phyloP scores from a whole-genome alignment of 257 asterid genomes.

The Rhazya stricta region DNA sequence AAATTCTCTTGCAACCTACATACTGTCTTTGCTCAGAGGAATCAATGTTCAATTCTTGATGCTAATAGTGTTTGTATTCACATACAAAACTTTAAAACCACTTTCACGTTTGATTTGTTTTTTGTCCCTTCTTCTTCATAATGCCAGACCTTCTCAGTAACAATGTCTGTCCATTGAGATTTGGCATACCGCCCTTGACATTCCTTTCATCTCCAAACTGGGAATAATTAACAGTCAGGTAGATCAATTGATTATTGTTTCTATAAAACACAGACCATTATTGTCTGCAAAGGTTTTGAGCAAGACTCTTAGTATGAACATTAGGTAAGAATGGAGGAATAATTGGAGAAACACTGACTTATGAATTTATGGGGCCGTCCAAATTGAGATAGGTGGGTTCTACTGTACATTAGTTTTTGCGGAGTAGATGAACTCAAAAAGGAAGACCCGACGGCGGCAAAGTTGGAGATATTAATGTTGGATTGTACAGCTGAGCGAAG shows the following conservation, averaged over 20 bases:
- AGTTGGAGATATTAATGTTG: conserved; percentile 28
- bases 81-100: neutral
- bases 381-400: conserved; percentile 6
- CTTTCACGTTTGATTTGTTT: neutral
- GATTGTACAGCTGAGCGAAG: conserved; percentile 14
- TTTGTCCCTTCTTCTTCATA: too few relatives aligned
- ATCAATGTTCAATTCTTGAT: neutral
- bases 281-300: neutral
- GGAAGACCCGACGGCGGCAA: neutral
- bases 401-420: neutral
- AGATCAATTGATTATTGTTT: neutral
- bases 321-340: conserved; percentile 15
- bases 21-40: neutral
- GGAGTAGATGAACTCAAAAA: conserved; percentile 10
- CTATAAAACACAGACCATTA: neutral
- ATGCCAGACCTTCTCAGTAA: neutral
- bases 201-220: neutral
- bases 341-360: neutral
- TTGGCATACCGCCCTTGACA: neutral
- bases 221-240: neutral
- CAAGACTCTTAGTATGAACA: neutral
- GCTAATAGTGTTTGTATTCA: neutral
- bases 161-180: neutral
- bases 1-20: conserved; percentile 28
- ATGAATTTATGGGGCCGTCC: conserved; percentile 5